phyloP scores from a whole-genome alignment of 345 rosid genomes.

The Alliaria petiolata region DNA sequence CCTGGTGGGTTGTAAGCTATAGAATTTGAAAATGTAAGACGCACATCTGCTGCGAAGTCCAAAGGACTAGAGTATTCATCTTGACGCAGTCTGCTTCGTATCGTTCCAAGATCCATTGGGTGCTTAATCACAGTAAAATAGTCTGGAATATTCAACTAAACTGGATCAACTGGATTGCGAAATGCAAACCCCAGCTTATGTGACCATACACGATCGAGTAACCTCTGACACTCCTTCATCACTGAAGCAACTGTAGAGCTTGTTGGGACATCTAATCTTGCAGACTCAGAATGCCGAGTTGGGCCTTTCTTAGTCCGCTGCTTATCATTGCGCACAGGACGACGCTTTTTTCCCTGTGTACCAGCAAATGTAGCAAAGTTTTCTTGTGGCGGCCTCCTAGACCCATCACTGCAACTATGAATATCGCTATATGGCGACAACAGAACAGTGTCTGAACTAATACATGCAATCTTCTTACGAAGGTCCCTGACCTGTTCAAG shows the following conservation, averaged over 20 bases:
- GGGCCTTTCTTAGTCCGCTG: constrained; percentile 42
- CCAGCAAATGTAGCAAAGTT: constrained; percentile 32
- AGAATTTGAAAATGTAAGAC: constrained; percentile 79
- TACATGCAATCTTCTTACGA: constrained; percentile 48
- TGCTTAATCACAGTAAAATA: constrained; percentile 71
- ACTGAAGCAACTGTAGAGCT: constrained; percentile 30
- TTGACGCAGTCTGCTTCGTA: constrained; percentile 50
- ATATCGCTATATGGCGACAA: constrained; percentile 55
- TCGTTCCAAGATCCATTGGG: constrained; percentile 95
- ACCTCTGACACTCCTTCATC: constrained; percentile 67
- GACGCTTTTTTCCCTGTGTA: constrained; percentile 54
- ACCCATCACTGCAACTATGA: constrained; percentile 66
- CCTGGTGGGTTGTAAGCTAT: constrained; percentile 81
- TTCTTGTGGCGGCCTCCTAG: constrained; percentile 45
- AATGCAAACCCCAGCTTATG: constrained; percentile 68
- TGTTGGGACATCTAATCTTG: constrained; percentile 30
- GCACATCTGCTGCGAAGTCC: constrained; percentile 72
- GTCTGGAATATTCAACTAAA: constrained; percentile 77
- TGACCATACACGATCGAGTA: constrained; percentile 57
- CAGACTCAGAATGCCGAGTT: constrained; percentile 31
- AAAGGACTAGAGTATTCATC: constrained; percentile 61
- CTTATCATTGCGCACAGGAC: constrained; percentile 40
- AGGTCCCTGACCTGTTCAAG: constrained; percentile 69
- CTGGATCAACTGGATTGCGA: constrained; percentile 73
- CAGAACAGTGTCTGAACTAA: constrained; percentile 36